Evolutionary conservation across 176 grass and related monocot genomes (phyloP), one percentile per base, ranked within the genome.

Genomic region (Tuctoria greenei): DNA sequence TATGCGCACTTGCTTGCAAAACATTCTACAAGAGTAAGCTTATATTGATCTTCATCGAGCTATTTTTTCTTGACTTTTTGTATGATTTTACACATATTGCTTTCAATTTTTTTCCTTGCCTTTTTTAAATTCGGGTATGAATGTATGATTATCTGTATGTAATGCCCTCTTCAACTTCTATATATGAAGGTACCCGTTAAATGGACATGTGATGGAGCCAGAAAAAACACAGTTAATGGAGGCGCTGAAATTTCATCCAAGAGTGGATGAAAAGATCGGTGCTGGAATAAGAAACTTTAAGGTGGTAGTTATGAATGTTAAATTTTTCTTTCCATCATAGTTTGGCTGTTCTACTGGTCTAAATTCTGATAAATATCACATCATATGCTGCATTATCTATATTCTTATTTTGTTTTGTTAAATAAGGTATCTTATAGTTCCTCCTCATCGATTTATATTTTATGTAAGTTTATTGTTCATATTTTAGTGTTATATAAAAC

Each of bases 1-100:
- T 77, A 94, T 98, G 95, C 68, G 63, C 60, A 80, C 84, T 75
- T 88, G 67, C 45, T 92, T 98, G 54, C 84, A 74, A 17, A 85
- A 69, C 28, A 93, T 94, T 55, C 74, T 98, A 83, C 38, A 84
- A 78, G 83, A 92, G 95, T 97, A 89, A 91, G 84, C 75, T 41
- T 25, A 37, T 39, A 71, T 72, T 59, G 41, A 25, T 54, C 45
- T 72, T 15, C 17, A 38, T 77, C 24, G 31, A 86, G 3, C 18
- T 83, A 35, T 59, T 71, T 10, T 25, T 61, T n/a, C n/a, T 45
- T 66, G 6, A 17, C 50, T 79, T 61, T 82, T 75, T 75, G 37
- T 13, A 52, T 7, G 20, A 57, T 42, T 66, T 9, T 66, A 20
- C 74, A 46, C 46, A 70, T 70, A 63, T 15, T 10, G 2, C 15